Evolutionary conservation across 2,329 filamentous ascomycete species (phyloP), one percentile per base, ranked within the genome.

Genomic region (Colletotrichum orbiculare): DNA sequence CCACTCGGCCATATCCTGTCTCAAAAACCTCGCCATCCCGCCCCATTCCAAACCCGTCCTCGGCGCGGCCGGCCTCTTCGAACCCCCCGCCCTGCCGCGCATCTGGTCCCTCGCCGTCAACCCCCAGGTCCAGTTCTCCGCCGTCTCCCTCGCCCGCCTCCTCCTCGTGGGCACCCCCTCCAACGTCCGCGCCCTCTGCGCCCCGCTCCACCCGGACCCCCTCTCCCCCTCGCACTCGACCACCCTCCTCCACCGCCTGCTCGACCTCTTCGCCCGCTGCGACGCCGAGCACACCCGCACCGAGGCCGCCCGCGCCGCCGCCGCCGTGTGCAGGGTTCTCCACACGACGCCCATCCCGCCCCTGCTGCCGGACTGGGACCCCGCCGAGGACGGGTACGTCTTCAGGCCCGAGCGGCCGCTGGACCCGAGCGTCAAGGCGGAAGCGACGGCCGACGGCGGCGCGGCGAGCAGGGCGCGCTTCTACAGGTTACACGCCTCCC

Each of bases 11-110:
- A 78, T 90, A 15, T 84, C 86, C 8, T 89, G 89, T 70, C 82
- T 89, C 65, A 89, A 89, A 74, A 90, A 90, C 72, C 82, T 90
- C 8, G 85, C 87, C 34, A 86, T 90, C 54, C 85, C 87, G 0
- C 61, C 75, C 0, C 72, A 74, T 34, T 90, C 90, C 75, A 89
- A 88, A 72, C 67, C 78, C 2, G 52, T 75, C 0, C 77, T 90
- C 2, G 83, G 83, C 13, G 74, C 75, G 6, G 73, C 76, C 4
- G 74, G 75, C 1, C 75, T 89, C 2, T 76, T 89, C 4, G 77
- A 80, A 6, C 70, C 76, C 0, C 60, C 69, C 3, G 75, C 82
- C 38, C 77, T 89, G 2, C 86, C 87, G 0, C 80, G 81, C 2
- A 77, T 89, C 54, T 87, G 86, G 82, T 73, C 76, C 9, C 74